Percentiles rank a stretch among this genome's conserved stretches.
Conservation (phyloP, 805 yeast species). For the Nakazawaea peltata region DNA sequence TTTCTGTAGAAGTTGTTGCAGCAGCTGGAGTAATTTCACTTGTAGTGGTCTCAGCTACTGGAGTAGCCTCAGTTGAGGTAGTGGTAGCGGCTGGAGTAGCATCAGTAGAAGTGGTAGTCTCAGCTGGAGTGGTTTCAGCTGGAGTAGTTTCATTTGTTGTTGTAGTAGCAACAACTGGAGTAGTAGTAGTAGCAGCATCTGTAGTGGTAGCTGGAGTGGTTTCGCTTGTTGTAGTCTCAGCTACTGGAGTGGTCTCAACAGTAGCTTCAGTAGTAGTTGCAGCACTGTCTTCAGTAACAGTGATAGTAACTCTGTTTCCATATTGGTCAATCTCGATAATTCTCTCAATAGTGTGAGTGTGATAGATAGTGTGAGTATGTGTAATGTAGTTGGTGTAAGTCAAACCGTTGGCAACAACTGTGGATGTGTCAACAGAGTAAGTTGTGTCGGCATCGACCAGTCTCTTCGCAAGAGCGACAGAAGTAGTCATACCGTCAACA, state of each 20-base stretch:
- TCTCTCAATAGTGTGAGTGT: slow-evolving; percentile 4
- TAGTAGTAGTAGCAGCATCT: slow-evolving; percentile 4
- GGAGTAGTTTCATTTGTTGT: neutral
- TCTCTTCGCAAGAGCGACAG: neutral
- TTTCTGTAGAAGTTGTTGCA: slow-evolving; percentile 6
- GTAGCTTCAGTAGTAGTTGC: neutral
- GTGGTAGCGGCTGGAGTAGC: slow-evolving; percentile 8
- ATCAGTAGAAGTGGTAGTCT: slow-evolving; percentile 10
- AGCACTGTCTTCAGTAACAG: slow-evolving; percentile 1
- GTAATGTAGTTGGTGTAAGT: slow-evolving; percentile 7
- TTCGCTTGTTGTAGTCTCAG: neutral
- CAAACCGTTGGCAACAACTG: neutral
- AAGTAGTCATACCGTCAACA: slow-evolving; percentile 6
- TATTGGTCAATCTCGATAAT: slow-evolving; percentile 4
- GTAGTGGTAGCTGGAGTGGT: neutral
- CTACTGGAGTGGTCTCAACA: neutral
- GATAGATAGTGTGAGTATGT: slow-evolving; percentile 3
- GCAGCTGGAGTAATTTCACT: slow-evolving; percentile 3
- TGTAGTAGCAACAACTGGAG: slow-evolving; percentile 5
- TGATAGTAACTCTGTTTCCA: slow-evolving; percentile 5
- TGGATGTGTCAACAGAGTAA: neutral
- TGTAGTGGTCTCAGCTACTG: slow-evolving; percentile 9
- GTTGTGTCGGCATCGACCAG: neutral
- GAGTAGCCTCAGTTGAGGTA: slow-evolving; percentile 5
- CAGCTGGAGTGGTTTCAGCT: slow-evolving; percentile 8